These are phyloP conservation scores for Bonnemaisonia californica DNA, from an alignment of 31 red algal species.

Conservation along the genomic window DNA sequence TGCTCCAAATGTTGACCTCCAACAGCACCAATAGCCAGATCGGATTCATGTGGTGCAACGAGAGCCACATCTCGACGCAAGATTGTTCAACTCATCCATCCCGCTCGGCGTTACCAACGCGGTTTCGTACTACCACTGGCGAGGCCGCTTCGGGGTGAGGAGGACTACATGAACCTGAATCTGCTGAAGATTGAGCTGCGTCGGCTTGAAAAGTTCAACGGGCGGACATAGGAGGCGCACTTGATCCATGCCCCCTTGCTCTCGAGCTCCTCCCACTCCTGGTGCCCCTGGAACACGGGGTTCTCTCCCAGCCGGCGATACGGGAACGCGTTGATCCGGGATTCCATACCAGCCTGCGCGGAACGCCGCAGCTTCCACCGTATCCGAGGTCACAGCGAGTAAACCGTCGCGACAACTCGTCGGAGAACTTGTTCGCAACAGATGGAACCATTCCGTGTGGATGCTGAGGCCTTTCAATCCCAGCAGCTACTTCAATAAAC, in stretches of 20 bases:
- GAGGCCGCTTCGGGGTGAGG: slow-evolving; percentile 31
- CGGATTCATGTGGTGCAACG: neutral
- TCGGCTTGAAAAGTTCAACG: slow-evolving; percentile 23
- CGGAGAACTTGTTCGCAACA: neutral
- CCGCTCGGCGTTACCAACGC: neutral
- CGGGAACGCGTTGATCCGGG: neutral
- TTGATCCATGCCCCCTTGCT: neutral
- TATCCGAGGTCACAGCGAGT: neutral
- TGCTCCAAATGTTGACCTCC: slow-evolving; percentile 3
- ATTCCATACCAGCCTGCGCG: neutral
- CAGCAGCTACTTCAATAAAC: slow-evolving; percentile 5
- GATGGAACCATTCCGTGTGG: neutral
- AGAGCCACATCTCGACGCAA: slow-evolving; percentile 1
- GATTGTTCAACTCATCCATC: neutral
- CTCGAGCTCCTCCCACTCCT: neutral
- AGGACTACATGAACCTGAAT: neutral
- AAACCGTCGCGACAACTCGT: neutral
- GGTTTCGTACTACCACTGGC: slow-evolving; percentile 9
- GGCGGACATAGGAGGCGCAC: slow-evolving; percentile 8
- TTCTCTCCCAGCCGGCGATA: neutral
- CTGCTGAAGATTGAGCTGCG: neutral
- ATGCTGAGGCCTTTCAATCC: too few species aligned
- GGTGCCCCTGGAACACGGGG: neutral
- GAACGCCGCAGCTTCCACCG: neutral
- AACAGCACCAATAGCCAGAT: slow-evolving; percentile 12